phyloP scores from a whole-genome alignment of 495 filamentous ascomycete species.

The Neurospora sp. region DNA sequence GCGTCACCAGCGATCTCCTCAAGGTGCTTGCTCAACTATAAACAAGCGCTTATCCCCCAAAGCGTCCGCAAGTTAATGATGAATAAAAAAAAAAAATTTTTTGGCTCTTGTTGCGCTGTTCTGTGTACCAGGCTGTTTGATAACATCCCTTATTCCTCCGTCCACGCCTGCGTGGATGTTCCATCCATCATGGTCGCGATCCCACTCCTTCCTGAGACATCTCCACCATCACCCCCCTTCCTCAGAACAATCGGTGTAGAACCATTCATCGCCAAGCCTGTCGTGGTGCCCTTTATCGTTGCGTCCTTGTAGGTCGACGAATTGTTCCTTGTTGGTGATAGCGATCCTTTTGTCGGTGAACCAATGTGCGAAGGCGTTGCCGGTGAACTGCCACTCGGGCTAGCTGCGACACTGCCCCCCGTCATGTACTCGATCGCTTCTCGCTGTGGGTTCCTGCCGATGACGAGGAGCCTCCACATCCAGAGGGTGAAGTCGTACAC shows the following conservation, averaged over 20 bases:
- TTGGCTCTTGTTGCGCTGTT: background rate
- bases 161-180: background rate
- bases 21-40: slow-evolving; percentile 57
- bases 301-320: background rate
- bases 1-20: slow-evolving; percentile 78
- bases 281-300: background rate
- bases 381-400: background rate
- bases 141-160: background rate
- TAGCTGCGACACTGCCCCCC: slow-evolving; percentile 5
- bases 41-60: background rate
- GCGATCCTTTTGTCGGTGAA: background rate
- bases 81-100: background rate
- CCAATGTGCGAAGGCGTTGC: background rate
- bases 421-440: slow-evolving; percentile 2
- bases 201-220: background rate
- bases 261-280: background rate
- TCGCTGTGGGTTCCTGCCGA: slow-evolving; percentile 1
- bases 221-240: background rate
- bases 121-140: background rate
- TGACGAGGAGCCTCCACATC: slow-evolving; percentile 27
- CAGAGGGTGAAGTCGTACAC: slow-evolving; percentile 37
- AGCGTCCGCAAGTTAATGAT: background rate
- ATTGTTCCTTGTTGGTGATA: background rate
- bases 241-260: background rate
- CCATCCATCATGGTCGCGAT: background rate